phyloP scores from a whole-genome alignment of 805 yeast genomes.

The Zygotorulaspora sp. region DNA sequence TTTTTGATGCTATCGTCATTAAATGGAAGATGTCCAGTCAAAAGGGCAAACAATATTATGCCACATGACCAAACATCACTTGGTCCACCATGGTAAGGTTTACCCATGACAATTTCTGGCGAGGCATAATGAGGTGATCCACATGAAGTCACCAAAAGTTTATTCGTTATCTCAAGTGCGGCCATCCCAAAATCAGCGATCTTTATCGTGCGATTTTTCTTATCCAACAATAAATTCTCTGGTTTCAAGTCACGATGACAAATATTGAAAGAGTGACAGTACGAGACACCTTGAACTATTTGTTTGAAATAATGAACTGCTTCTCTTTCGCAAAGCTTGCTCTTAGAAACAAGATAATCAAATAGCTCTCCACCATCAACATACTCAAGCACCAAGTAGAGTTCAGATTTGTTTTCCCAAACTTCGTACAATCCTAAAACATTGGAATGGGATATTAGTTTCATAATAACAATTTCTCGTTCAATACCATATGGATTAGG shows the following conservation, averaged over 20 bases:
- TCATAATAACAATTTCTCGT: conserved; percentile 96
- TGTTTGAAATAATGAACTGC: conserved; percentile 76
- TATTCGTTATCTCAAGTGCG: conserved; percentile 68
- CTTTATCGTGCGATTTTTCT: conserved; percentile 57
- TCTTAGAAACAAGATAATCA: conserved; percentile 63
- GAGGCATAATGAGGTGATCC: conserved; percentile 90
- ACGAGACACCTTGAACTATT: conserved; percentile 71
- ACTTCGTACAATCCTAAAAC: conserved; percentile 93
- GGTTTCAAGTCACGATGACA: conserved; percentile 82
- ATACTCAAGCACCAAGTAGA: conserved; percentile 73
- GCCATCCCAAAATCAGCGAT: conserved; percentile 91
- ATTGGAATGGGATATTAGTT: conserved; percentile 87
- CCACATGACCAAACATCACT: conserved; percentile 90
- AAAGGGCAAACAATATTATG: conserved; percentile 69
- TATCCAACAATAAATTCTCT: conserved; percentile 68
- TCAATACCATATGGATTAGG: conserved; percentile 84
- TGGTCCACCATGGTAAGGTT: conserved; percentile 75
- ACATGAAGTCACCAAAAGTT: conserved; percentile 72
- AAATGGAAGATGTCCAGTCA: conserved; percentile 79
- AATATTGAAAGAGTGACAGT: conserved; percentile 75
- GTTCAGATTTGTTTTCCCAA: conserved; percentile 93
- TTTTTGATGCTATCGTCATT: conserved; percentile 77
- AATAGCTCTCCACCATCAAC: conserved; percentile 88
- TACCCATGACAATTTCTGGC: conserved; percentile 78
- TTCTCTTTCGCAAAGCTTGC: conserved; percentile 65